Conservation (phyloP, 495 filamentous ascomycete species). For the Pseudevernia furfuracea region DNA sequence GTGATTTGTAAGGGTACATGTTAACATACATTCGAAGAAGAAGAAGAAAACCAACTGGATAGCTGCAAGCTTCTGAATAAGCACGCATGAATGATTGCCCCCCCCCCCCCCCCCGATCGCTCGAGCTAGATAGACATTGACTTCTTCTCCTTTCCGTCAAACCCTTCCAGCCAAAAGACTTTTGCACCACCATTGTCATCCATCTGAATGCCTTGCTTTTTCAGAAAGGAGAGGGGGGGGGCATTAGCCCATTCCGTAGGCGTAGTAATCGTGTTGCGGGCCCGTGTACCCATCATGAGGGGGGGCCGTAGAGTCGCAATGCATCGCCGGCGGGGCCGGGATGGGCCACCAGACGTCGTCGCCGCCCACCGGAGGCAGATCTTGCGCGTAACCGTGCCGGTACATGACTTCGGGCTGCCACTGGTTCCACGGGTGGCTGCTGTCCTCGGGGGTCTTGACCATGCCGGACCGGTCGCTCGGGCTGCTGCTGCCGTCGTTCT, state of each 20-base stretch:
- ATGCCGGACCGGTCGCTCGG: background rate
- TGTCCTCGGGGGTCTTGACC: background rate
- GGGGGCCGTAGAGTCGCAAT: background rate
- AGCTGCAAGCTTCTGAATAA: background rate
- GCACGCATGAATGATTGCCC: background rate
- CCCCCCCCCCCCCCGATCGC: too few species aligned
- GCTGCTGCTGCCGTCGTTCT: background rate
- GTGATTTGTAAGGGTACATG: too few species aligned
- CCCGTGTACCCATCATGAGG: background rate
- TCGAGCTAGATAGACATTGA: too few species aligned
- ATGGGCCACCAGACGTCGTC: conserved; percentile 4
- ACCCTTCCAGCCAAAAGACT: too few species aligned
- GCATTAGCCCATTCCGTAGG: background rate
- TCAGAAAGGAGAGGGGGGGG: too few species aligned
- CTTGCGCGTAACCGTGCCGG: background rate
- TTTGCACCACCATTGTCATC: too few species aligned
- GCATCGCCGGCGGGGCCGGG: background rate
- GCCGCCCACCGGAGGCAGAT: background rate
- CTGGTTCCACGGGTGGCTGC: background rate
- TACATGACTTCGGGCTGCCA: conserved; percentile 10
- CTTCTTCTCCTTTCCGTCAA: too few species aligned
- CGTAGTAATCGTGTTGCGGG: background rate
- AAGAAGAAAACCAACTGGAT: too few species aligned
- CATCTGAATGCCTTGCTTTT: too few species aligned
- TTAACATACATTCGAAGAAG: too few species aligned